Base-by-base conservation (phyloP, 306 rosid species). In the Abrus pulchellus region DNA sequence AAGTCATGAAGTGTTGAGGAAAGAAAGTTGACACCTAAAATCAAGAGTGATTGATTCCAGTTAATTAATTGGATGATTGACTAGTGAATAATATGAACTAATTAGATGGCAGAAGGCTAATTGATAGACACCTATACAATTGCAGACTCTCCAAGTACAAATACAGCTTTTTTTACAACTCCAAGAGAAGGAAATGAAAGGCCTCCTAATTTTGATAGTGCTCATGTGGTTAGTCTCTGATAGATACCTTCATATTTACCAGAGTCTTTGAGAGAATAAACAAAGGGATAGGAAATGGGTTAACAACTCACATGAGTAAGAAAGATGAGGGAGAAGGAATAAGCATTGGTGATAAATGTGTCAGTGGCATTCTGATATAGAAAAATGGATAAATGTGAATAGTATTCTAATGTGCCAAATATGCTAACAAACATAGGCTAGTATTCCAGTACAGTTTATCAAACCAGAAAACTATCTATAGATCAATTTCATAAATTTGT, bases 401-500 rank as follows among this genome's bases (percentile, higher is more conserved):
- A 4, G 20, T 49, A 62, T 36, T 13, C 28, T 50, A 62, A 1
- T 63, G 45, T 12, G 29, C 47, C 36, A 63, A 40, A 63, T 63
- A 36, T 5, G 47, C 0, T 36, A 13, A 63, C 14, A 36, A 36
- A 57, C 28, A 43, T 74, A 74, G 62, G 56, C 5, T 34, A 63
- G 63, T 53, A 48, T 62, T 29, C 65, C 32, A 11, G 69, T 8
- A 57, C 5, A 50, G 44, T 71, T 50, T 34, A 53, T 34, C 64
- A 62, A 61, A 63, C 74, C 14, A 52, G 50, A 34, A 57, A 61
- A 77, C 64, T 6, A 54, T 29, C 36, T 13, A 62, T 47, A 54
- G 60, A 27, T 7, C 76, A 54, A 83, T 81, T 66, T 54, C 52
- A 77, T 9, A 66, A 45, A 71, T 13, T 47, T 70, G 8, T 59